phyloP scores from a whole-genome alignment of 75 land plant genomes.

The Larix kaempferi region DNA sequence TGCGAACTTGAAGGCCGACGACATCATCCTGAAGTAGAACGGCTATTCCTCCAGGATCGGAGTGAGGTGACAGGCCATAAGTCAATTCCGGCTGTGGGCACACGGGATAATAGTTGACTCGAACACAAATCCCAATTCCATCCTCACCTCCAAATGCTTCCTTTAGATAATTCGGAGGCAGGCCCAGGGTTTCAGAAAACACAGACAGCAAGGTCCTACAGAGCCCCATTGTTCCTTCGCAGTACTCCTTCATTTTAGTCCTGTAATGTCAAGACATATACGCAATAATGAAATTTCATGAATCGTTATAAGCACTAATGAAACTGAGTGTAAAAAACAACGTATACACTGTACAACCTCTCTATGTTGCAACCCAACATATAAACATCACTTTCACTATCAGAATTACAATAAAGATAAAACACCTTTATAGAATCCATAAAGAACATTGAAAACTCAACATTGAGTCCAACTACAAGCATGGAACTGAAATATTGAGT shows the following conservation, averaged over 20 bases:
- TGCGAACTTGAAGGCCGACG: constrained; percentile 61
- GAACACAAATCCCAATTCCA: constrained; percentile 31
- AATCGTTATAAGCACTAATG: too few relatives aligned
- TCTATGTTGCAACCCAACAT: too few relatives aligned
- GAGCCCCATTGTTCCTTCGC: constrained; percentile 22
- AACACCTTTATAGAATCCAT: too few relatives aligned
- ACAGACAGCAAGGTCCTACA: constrained; percentile 26
- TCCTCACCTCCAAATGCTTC: constrained; percentile 43
- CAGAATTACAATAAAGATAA: too few relatives aligned
- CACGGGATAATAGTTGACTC: constrained; percentile 63
- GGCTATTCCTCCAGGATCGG: constrained; percentile 64
- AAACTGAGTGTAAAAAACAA: too few relatives aligned
- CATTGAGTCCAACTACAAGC: too few relatives aligned
- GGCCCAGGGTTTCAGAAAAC: constrained; percentile 42
- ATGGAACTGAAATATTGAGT: too few relatives aligned
- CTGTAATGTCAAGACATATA: constrained; percentile 22
- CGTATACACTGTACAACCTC: too few relatives aligned
- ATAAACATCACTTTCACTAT: too few relatives aligned
- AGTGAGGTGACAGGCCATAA: constrained; percentile 52
- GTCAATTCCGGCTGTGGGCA: constrained; percentile 76
- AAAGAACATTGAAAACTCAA: neutral
- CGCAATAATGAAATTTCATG: too few relatives aligned
- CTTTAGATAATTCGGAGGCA: constrained; percentile 15
- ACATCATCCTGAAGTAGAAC: constrained; percentile 47
- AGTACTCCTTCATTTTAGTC: constrained; percentile 31